A percentile compares a stretch with the other conserved stretches of the same genome.
Evolutionary conservation across 1,284 basidiomycete genomes (phyloP).

Genomic region (Marasmius oreades): DNA sequence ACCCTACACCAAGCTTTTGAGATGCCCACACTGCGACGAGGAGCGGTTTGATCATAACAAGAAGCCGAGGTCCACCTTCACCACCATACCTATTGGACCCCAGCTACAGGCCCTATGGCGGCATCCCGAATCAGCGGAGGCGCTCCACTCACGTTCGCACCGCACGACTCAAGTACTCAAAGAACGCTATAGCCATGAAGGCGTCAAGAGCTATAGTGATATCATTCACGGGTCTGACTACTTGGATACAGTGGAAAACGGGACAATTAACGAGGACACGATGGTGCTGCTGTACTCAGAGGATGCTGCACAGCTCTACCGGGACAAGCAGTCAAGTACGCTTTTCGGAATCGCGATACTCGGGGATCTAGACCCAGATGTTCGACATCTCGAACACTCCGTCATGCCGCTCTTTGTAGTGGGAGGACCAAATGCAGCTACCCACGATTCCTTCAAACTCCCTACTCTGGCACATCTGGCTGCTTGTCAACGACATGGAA

Average conservation of each 20-base stretch:
- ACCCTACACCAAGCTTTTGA: not conserved
- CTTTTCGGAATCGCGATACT: conserved; percentile 26
- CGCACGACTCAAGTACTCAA: not conserved
- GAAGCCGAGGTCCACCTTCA: not conserved
- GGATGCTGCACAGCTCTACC: conserved; percentile 31
- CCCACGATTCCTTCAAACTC: conserved; percentile 34
- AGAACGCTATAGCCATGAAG: too few species aligned
- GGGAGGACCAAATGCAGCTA: conserved; percentile 29
- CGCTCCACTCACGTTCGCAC: not conserved
- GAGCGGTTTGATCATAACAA: not conserved
- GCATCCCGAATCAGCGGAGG: not conserved
- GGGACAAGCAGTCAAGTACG: conserved; percentile 26
- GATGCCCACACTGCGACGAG: not conserved
- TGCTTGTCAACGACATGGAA: conserved; percentile 21
- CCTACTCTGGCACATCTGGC: conserved; percentile 29
- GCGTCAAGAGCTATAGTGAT: conserved; percentile 15
- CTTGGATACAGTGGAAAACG: conserved; percentile 14
- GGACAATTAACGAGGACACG: conserved; percentile 21
- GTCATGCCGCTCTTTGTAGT: conserved; percentile 25
- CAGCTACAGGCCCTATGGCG: not conserved
- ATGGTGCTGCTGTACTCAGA: conserved; percentile 24
- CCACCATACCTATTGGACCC: not conserved
- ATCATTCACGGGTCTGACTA: conserved; percentile 16
- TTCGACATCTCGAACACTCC: conserved; percentile 20
- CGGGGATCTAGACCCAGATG: conserved; percentile 16